Evolutionary conservation across 108 stramenopile genomes (phyloP).

Genomic region (Nitzschia sp.): DNA sequence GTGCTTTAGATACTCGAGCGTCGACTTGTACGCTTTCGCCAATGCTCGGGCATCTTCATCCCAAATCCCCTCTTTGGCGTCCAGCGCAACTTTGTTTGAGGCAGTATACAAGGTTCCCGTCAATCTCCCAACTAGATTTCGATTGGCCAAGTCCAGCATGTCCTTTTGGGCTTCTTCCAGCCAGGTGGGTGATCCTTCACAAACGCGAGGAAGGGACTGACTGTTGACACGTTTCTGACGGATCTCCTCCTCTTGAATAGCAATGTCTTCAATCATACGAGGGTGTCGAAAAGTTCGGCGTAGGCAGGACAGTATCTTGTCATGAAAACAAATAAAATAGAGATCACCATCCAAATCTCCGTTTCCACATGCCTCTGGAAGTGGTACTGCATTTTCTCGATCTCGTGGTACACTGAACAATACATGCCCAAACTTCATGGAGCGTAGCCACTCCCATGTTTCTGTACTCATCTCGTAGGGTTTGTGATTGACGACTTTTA

Average conservation of each 20-base stretch:
- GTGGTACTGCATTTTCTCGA: not conserved
- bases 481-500: not conserved
- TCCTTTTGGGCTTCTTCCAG: not conserved
- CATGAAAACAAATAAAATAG: constrained; percentile 1
- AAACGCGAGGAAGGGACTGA: too few relatives aligned
- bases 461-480: not conserved
- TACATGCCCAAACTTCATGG: not conserved
- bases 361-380: not conserved
- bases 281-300: not conserved
- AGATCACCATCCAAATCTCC: constrained; percentile 14
- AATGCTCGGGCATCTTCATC: constrained; percentile 7
- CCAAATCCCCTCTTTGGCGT: not conserved
- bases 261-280: not conserved
- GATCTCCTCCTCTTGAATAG: not conserved
- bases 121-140: not conserved
- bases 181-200: not conserved
- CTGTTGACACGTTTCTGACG: not conserved
- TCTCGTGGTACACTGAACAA: not conserved
- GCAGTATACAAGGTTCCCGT: not conserved
- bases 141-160: not conserved
- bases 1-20: constrained; percentile 1
- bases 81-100: not conserved
- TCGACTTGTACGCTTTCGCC: not conserved
- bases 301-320: not conserved
- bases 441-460: constrained; percentile 8